Conservation (phyloP, 2,329 filamentous ascomycete species). For the Trichothecium sympodiale region DNA sequence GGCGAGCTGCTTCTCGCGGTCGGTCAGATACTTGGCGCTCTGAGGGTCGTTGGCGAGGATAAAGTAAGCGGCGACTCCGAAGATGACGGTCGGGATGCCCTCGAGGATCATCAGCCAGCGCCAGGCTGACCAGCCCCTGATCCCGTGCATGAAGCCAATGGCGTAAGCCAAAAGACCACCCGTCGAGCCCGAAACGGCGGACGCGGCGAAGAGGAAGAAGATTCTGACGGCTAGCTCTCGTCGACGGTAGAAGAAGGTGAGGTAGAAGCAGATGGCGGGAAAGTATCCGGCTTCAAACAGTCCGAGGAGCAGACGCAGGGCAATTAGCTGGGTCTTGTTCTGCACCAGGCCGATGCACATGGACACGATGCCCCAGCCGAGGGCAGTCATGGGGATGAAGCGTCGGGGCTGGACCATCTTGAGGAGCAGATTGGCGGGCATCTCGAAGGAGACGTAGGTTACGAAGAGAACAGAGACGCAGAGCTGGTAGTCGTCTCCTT, state of each 20-base stretch:
- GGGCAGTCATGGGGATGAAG: slow-evolving; percentile 30
- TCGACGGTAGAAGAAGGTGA: slow-evolving; percentile 8
- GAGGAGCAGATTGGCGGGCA: slow-evolving; percentile 26
- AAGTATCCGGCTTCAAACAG: slow-evolving; percentile 50
- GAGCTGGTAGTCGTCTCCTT: slow-evolving; percentile 44
- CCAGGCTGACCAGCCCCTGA: slow-evolving; percentile 41
- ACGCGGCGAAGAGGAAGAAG: slow-evolving; percentile 24
- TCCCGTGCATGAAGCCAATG: slow-evolving; percentile 51
- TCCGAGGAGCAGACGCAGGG: slow-evolving; percentile 45
- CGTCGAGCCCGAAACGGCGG: slow-evolving; percentile 47
- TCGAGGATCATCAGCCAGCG: slow-evolving; percentile 54
- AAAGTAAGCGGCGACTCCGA: slow-evolving; percentile 1
- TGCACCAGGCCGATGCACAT: slow-evolving; percentile 46
- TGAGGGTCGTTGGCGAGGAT: slow-evolving; percentile 5
- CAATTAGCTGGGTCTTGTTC: slow-evolving; percentile 42
- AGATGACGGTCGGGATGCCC: slow-evolving; percentile 21
- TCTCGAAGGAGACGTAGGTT: slow-evolving; percentile 28
- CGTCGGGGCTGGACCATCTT: slow-evolving; percentile 26
- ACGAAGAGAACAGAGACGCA: slow-evolving; percentile 32
- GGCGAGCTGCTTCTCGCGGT: slow-evolving; percentile 23
- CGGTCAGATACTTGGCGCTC: slow-evolving; percentile 9
- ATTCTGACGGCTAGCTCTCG: slow-evolving; percentile 7
- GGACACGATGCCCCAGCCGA: slow-evolving; percentile 41
- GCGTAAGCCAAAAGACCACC: slow-evolving; percentile 49
- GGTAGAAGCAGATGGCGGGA: slow-evolving; percentile 44